Evolutionary conservation across 495 filamentous ascomycete species (phyloP).

Genomic region (Neurospora intermedia): DNA sequence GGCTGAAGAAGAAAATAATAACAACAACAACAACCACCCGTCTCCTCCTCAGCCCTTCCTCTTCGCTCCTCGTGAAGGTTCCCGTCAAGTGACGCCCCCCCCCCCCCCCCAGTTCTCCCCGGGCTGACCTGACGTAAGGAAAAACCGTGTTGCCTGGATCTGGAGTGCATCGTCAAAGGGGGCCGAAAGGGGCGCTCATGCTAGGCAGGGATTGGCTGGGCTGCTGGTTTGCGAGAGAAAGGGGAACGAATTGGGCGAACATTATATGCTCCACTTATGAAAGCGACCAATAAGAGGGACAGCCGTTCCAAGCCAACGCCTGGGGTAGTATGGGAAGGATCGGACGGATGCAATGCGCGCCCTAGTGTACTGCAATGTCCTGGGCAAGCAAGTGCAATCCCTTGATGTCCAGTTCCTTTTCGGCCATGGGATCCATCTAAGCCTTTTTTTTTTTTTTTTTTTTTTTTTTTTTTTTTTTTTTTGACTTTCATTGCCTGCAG

Average conservation of each 20-base stretch:
- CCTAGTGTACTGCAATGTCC: neutral
- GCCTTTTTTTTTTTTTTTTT: neutral
- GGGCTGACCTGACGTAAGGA: neutral
- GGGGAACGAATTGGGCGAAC: neutral
- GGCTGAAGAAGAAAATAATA: neutral
- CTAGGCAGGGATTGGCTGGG: neutral
- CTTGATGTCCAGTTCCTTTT: neutral
- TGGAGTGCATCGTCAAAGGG: neutral
- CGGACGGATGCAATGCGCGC: neutral
- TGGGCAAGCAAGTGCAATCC: neutral
- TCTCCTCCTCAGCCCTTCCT: neutral
- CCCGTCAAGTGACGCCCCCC: no score
- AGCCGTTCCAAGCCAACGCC: neutral
- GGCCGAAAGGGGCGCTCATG: neutral
- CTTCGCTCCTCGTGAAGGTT: neutral
- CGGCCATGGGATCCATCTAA: neutral
- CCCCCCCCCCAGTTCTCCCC: neutral
- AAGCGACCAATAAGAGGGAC: neutral
- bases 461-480: no score
- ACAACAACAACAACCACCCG: neutral
- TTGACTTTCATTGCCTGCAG: no score
- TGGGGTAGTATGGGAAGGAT: neutral
- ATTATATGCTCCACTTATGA: neutral
- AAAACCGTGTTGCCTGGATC: neutral
- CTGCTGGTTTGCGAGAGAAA: neutral